Evolutionary conservation across 148 eudicot genomes (phyloP).

Genomic region (Chenopodium formosanum): DNA sequence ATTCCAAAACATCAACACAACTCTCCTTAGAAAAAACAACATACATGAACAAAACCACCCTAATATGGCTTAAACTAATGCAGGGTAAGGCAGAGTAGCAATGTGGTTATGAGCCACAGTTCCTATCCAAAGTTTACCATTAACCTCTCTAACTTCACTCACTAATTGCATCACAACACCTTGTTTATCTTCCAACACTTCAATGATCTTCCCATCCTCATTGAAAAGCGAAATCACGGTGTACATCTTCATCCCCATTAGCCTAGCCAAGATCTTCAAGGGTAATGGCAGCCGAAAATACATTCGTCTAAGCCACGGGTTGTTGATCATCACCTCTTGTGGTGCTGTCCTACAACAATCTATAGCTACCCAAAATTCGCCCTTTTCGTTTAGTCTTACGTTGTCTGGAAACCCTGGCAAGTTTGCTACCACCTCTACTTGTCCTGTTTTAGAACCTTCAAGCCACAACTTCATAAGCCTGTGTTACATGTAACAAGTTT

Average conservation of each 20-base stretch:
- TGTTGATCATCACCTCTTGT: conserved; percentile 57
- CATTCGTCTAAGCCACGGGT: conserved; percentile 79
- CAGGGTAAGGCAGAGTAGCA: conserved; percentile 79
- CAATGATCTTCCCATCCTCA: conserved; percentile 64
- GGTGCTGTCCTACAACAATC: conserved; percentile 80
- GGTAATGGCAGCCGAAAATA: conserved; percentile 77
- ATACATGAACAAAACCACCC: neutral
- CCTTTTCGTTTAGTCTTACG: conserved; percentile 68
- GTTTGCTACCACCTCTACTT: conserved; percentile 54
- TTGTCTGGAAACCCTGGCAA: conserved; percentile 96
- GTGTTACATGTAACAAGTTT: neutral
- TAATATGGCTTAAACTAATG: neutral
- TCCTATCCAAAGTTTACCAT: conserved; percentile 94
- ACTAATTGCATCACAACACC: conserved; percentile 85
- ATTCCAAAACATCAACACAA: conserved; percentile 12
- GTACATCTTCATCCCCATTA: conserved; percentile 82
- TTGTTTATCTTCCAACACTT: conserved; percentile 74
- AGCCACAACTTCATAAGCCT: conserved; percentile 73
- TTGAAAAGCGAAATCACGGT: conserved; percentile 58
- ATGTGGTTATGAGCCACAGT: conserved; percentile 98
- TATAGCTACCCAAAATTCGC: conserved; percentile 90
- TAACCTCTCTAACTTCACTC: conserved; percentile 78
- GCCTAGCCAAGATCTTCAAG: conserved; percentile 51
- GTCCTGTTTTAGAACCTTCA: conserved; percentile 59
- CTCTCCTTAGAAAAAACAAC: neutral